phyloP scores from a whole-genome alignment of 1,139 yeast species.

The Zygoascus hellenicus region DNA sequence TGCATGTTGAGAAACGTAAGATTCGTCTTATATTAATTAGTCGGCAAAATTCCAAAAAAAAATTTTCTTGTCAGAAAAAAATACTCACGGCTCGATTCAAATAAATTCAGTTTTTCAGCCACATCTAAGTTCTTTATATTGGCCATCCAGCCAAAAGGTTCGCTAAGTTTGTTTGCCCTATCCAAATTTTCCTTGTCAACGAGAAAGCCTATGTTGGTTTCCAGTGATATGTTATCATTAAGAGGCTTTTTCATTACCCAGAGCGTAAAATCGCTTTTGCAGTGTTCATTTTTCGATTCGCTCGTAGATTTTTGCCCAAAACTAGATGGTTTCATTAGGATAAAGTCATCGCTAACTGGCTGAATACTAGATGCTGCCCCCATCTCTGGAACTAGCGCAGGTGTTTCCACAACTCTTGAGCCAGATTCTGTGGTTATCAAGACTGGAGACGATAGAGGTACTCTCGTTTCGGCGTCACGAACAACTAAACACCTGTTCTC shows the following conservation, averaged over 20 bases:
- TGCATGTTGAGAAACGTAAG: not conserved
- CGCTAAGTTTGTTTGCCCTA: not conserved
- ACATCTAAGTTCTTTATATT: conserved; percentile 6
- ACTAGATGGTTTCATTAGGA: conserved; percentile 42
- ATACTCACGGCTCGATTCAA: conserved; percentile 17
- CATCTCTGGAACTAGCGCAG: no score
- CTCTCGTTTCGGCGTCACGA: conserved; percentile 56
- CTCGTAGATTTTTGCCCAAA: conserved; percentile 39
- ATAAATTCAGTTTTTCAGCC: conserved; percentile 10
- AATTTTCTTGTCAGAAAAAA: not conserved
- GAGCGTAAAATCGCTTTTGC: conserved; percentile 17
- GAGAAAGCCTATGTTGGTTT: not conserved
- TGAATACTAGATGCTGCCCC: no score
- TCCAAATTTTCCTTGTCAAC: conserved; percentile 2
- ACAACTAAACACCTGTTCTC: conserved; percentile 75
- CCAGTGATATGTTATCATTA: not conserved
- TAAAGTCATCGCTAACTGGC: conserved; percentile 24
- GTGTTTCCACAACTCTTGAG: not conserved
- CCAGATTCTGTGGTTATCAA: conserved; percentile 34
- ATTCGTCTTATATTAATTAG: not conserved
- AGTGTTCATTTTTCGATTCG: conserved; percentile 11
- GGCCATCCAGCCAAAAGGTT: conserved; percentile 2
- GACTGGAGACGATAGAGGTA: conserved; percentile 42
- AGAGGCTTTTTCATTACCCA: conserved; percentile 14
- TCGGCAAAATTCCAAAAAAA: not conserved